Evolutionary conservation across 208 protist species (phyloP), one percentile per base, ranked within the genome.

Genomic region (Phytomonas francai): DNA sequence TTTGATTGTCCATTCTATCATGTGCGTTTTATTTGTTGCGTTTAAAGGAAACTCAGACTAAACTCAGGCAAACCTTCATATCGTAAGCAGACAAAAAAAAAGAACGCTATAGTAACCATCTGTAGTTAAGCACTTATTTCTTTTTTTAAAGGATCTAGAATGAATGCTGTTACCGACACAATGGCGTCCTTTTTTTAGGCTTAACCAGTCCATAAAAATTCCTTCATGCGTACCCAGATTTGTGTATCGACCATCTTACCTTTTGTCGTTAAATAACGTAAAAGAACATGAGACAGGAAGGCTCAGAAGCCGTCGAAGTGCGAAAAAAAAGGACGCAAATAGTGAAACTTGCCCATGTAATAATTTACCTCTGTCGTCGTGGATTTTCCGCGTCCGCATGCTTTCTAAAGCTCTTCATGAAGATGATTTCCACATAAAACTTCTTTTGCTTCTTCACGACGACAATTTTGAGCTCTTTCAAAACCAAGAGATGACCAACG

Each of bases 321-420:
- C 3, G 45, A 54, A 54, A 54, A 5, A 9, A 54, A 54, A 54
- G 45, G 22, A 54, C 16, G 7, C 16, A 0, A 54, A 54, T 54
- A 54, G 45, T 54, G 45, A 25, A 25, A 54, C 22, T 19, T 25
- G 45, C 25, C 2, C 45, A 25, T 54, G 45, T 54, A 54, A 25
- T 25, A 22, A 54, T 54, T 54, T 54, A 54, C 45, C 45, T 54
- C 45, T 54, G 45, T 54, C 45, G 45, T 54, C 45, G 45, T 54
- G 45, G 45, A 22, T 54, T 54, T 54, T 54, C 45, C 45, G 45
- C 22, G 45, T 54, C 3, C 45, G 45, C 16, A 54, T 54, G 45
- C 45, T 54, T 54, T 54, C 45, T 19, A 54, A 54, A 5, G 45
- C 19, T 0, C 22, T 54, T 54, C 45, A 19, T 54, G 45, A 54